Evolutionary conservation across 1,139 yeast genomes (phyloP).

Genomic region (Spencermartinsiella ligniputridi): DNA sequence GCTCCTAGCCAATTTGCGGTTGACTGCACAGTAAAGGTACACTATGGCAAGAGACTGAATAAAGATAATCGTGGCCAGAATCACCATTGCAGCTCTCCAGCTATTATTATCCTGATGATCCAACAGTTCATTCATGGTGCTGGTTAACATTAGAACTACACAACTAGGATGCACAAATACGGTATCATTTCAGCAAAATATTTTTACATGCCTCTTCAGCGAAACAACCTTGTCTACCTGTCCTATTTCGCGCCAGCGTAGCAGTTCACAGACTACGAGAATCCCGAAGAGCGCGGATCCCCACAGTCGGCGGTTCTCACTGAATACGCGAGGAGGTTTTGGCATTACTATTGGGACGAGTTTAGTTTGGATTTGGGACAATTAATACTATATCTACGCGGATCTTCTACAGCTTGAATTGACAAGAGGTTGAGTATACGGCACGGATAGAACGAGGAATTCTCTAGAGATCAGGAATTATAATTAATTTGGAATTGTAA

Average conservation of each 20-base stretch:
- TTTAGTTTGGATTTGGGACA: too few species aligned
- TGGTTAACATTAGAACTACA: not conserved
- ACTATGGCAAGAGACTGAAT: not conserved
- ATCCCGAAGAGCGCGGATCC: not conserved
- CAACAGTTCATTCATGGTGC: not conserved
- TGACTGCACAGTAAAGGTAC: slow-evolving; percentile 1
- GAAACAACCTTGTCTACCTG: not conserved
- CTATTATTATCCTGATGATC: not conserved
- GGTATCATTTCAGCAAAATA: not conserved
- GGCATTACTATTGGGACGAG: too few species aligned
- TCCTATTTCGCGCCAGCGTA: not conserved
- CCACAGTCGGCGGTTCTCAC: not conserved
- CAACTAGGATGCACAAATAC: not conserved
- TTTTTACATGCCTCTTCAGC: not conserved
- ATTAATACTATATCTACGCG: too few species aligned
- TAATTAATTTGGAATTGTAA: too few species aligned
- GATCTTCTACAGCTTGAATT: too few species aligned
- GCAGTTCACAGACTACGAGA: not conserved
- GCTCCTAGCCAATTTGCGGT: not conserved
- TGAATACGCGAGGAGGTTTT: too few species aligned
- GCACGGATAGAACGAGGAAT: too few species aligned
- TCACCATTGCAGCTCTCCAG: not conserved
- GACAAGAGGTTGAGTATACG: too few species aligned
- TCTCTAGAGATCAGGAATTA: too few species aligned
- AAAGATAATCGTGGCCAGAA: not conserved